phyloP scores from a whole-genome alignment of 2,329 filamentous ascomycete genomes.

The Myriosclerotinia scirpicola region DNA sequence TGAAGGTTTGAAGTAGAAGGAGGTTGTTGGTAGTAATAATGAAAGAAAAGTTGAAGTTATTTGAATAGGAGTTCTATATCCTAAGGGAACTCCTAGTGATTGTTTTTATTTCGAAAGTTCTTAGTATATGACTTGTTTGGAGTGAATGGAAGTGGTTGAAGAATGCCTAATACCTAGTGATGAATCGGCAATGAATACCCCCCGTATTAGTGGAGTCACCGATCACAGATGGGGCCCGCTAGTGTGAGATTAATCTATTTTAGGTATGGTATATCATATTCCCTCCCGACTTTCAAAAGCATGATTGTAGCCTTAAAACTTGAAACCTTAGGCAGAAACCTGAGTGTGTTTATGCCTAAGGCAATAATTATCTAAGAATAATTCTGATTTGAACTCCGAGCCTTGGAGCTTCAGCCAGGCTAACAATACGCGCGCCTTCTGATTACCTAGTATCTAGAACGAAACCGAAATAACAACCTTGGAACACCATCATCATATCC shows the following conservation, averaged over 20 bases:
- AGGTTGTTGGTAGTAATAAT: not conserved
- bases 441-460: constrained; percentile 10
- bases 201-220: constrained; percentile 10
- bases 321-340: not conserved
- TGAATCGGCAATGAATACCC: not conserved
- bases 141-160: not conserved
- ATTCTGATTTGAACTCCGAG: not conserved
- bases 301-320: not conserved
- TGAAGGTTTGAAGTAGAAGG: not conserved
- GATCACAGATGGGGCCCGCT: not conserved
- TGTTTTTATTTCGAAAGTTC: not conserved
- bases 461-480: not conserved
- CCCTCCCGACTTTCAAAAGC: not conserved
- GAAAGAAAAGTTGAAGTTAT: not conserved
- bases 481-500: constrained; percentile 16
- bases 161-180: not conserved
- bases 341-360: too few relatives aligned
- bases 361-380: not conserved
- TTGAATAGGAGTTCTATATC: not conserved
- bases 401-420: constrained; percentile 9
- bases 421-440: constrained; percentile 25
- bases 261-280: fast-evolving
- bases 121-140: not conserved
- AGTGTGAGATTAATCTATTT: not conserved
- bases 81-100: not conserved